Percentiles rank a stretch among this genome's conserved stretches.
These are phyloP conservation scores for Conticribra guillardii DNA, from an alignment of 108 stramenopile genomes.

Conservation along the genomic window DNA sequence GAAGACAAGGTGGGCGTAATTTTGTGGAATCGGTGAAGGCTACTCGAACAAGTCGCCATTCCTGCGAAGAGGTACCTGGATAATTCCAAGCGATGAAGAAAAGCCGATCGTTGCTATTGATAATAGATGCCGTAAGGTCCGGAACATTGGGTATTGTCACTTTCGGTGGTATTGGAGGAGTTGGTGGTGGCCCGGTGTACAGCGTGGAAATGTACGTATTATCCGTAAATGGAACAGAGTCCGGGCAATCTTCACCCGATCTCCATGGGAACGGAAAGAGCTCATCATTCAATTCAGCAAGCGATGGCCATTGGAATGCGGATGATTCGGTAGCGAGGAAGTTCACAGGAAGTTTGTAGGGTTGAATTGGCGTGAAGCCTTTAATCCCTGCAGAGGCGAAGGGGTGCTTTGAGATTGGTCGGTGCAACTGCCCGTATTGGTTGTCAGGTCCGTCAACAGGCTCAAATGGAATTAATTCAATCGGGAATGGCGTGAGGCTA, in stretches of 20 bases:
- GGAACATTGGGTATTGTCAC: not conserved
- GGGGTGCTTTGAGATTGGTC: constrained; percentile 2
- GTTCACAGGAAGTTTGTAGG: not conserved
- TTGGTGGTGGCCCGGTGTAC: constrained; percentile 1
- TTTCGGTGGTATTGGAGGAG: not conserved
- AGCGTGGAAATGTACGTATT: not conserved
- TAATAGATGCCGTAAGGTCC: not conserved
- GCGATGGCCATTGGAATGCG: constrained; percentile 7
- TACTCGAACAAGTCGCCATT: constrained; percentile 4
- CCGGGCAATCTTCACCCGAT: constrained; percentile 2
- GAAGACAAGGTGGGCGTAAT: constrained; percentile 1
- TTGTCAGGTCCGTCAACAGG: constrained; percentile 9
- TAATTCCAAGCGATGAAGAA: constrained; percentile 13
- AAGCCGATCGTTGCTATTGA: constrained; percentile 1
- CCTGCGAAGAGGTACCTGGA: not conserved
- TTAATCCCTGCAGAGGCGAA: constrained; percentile 12
- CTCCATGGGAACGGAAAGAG: constrained; percentile 1
- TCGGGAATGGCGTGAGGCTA: constrained; percentile 6
- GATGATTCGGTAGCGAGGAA: not conserved
- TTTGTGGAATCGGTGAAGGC: not conserved
- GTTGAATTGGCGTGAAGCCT: constrained; percentile 11
- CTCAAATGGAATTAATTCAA: constrained; percentile 8
- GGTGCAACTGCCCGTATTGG: constrained; percentile 5
- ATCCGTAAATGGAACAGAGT: not conserved
- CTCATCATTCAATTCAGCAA: constrained; percentile 15